Conservation (phyloP, 345 rosid species). For the Rhizophora apiculata region DNA sequence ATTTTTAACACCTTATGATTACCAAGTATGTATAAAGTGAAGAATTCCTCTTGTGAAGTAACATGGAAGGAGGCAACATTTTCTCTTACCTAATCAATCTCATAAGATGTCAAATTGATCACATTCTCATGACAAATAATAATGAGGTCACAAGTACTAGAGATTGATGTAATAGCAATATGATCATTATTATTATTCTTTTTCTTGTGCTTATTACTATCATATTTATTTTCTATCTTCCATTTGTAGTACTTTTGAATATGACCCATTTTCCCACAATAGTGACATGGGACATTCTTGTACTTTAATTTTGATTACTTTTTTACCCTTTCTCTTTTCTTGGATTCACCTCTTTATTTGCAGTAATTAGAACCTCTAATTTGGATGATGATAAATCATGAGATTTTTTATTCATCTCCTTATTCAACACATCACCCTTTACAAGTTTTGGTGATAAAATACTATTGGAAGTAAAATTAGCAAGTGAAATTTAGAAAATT, state of each 20-base stretch:
- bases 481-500: too few species aligned
- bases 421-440: background rate
- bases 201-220: background rate
- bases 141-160: background rate
- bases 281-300: background rate
- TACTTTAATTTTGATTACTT: background rate
- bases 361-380: background rate
- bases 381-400: background rate
- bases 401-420: background rate
- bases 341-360: background rate
- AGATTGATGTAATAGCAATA: background rate
- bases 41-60: background rate
- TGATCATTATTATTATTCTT: background rate
- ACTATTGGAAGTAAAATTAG: too few species aligned
- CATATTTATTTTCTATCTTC: background rate
- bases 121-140: background rate
- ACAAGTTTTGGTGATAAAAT: too few species aligned
- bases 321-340: background rate
- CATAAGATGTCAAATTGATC: background rate
- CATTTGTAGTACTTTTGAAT: background rate
- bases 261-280: background rate
- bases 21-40: background rate
- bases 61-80: background rate
- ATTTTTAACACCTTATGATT: background rate
- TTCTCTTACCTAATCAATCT: background rate